Conservation (phyloP, 208 protist genomes). For the Vickermania spadyakhi region DNA sequence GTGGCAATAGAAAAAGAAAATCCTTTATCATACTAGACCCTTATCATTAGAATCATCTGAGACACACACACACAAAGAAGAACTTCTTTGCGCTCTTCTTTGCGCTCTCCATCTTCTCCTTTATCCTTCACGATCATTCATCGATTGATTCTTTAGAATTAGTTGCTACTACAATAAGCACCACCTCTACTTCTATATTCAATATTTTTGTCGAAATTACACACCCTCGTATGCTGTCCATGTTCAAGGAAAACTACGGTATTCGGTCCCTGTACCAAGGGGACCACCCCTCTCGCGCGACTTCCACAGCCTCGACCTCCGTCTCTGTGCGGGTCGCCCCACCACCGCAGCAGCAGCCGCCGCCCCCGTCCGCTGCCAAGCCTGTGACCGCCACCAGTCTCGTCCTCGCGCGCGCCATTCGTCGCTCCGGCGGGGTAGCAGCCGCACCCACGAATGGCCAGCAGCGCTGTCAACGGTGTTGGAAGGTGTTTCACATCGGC, state of each 20-base stretch:
- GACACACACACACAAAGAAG: too few relatives aligned
- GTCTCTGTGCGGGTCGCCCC: background rate
- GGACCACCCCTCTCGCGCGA: conserved; percentile 4
- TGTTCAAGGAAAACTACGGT: conserved; percentile 62
- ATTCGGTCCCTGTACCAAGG: conserved; percentile 44
- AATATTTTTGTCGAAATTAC: too few relatives aligned
- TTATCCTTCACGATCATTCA: too few relatives aligned
- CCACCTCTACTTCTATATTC: too few relatives aligned
- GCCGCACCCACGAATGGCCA: background rate
- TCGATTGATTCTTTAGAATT: too few relatives aligned
- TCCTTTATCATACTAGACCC: too few relatives aligned
- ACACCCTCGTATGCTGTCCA: conserved; percentile 73
- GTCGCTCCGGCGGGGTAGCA: background rate
- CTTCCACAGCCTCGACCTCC: background rate
- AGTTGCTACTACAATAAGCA: too few relatives aligned
- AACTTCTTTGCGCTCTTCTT: too few relatives aligned
- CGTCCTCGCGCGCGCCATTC: background rate
- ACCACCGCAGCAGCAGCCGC: background rate
- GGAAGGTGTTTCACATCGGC: conserved; percentile 23
- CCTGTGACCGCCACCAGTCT: background rate
- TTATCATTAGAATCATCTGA: too few relatives aligned
- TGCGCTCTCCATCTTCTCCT: too few relatives aligned
- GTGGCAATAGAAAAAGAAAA: too few relatives aligned
- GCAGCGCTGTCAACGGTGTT: conserved; percentile 53
- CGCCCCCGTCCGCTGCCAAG: background rate